phyloP scores from a whole-genome alignment of 768 basidiomycete genomes.

The Tulasnella sp. region DNA sequence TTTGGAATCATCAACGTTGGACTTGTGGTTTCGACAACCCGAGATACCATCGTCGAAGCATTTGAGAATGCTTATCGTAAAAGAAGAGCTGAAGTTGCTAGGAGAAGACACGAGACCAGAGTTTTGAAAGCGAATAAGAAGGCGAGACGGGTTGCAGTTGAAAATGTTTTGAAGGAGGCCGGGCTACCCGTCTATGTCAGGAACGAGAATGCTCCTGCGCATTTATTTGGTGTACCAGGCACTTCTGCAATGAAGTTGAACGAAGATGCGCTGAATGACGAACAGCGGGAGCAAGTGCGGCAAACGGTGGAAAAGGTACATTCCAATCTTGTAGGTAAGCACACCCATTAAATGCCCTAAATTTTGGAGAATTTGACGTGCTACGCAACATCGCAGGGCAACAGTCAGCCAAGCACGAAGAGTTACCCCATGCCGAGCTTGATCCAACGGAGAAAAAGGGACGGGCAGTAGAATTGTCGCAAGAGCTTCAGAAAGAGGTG shows the following conservation, averaged over 20 bases:
- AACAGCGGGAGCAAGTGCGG: background rate
- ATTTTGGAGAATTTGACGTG: no score
- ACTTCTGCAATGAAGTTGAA: background rate
- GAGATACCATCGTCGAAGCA: constrained; percentile 61
- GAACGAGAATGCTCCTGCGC: no score
- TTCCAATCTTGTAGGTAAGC: no score
- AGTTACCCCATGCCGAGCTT: no score
- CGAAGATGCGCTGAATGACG: background rate
- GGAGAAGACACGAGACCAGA: constrained; percentile 32
- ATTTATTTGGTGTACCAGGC: background rate
- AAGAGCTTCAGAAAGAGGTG: background rate
- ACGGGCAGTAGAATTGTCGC: background rate
- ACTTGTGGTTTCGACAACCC: constrained; percentile 48
- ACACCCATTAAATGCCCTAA: no score
- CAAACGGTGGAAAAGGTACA: background rate
- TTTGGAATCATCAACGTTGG: constrained; percentile 42
- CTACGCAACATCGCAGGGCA: no score
- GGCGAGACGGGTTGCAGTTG: constrained; percentile 25
- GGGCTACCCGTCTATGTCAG: constrained; percentile 43
- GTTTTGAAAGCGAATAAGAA: constrained; percentile 18
- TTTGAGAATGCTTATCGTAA: constrained; percentile 51
- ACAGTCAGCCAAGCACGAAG: no score
- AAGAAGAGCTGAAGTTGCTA: constrained; percentile 37
- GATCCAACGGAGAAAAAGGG: background rate
- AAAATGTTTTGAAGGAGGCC: constrained; percentile 43